These are phyloP conservation scores for Tolypocladium pustulatum DNA, from an alignment of 2,329 filamentous ascomycete genomes.

Conservation along the genomic window DNA sequence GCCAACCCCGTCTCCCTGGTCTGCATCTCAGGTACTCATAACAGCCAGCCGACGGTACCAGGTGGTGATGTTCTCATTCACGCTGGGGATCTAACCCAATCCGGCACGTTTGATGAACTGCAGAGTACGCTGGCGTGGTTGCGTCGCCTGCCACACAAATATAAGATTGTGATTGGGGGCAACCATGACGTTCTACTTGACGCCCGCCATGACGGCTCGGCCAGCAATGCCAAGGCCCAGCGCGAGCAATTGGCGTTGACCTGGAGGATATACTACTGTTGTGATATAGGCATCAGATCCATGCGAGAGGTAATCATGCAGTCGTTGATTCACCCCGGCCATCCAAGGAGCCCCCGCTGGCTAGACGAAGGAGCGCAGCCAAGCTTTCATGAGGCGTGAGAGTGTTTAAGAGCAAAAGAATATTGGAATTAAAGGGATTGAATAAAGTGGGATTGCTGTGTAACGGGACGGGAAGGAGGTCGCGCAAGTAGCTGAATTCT, in stretches of 20 bases:
- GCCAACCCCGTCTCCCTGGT: constrained; percentile 17
- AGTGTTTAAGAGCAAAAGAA: no score
- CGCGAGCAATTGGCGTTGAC: constrained; percentile 6
- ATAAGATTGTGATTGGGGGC: constrained; percentile 34
- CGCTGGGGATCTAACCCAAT: constrained; percentile 34
- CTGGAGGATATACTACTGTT: no score
- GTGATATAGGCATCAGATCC: no score
- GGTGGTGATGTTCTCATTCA: constrained; percentile 35
- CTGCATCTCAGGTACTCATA: constrained; percentile 37
- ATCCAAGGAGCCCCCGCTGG: no score
- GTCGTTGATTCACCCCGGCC: no score
- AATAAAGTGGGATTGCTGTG: no score
- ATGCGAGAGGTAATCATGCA: no score
- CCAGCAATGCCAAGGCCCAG: neutral
- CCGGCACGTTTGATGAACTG: constrained; percentile 29
- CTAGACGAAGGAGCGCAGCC: no score
- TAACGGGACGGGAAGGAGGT: no score
- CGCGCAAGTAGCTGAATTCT: no score
- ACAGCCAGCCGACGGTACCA: constrained; percentile 24
- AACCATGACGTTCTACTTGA: constrained; percentile 31
- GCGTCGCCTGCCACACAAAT: constrained; percentile 20
- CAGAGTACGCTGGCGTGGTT: constrained; percentile 29
- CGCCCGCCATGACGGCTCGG: neutral
- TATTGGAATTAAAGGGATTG: no score
- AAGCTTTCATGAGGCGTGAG: no score